These are phyloP conservation scores for Leccinum disarticulatum DNA, from an alignment of 768 basidiomycete species.

Conservation along the genomic window DNA sequence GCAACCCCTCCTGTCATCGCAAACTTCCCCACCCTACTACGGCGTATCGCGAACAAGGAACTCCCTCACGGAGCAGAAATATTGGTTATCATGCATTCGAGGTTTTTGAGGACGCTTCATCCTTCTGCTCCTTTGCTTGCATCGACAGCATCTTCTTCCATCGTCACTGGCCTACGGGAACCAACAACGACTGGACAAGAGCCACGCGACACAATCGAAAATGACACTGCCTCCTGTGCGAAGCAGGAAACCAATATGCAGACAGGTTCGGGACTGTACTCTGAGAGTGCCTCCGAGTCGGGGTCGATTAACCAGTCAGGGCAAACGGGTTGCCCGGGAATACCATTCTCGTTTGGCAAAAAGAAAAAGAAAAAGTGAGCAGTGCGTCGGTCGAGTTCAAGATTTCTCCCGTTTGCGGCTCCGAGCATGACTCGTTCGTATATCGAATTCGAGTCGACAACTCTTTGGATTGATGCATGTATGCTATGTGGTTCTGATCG, in stretches of 20 bases:
- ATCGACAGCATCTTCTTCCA: not conserved
- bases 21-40: not conserved
- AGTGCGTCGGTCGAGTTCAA: not conserved
- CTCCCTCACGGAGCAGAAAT: constrained; percentile 20
- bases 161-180: too few species aligned
- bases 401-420: not conserved
- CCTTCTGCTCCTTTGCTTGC: not conserved
- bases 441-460: not conserved
- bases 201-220: too few species aligned
- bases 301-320: too few species aligned
- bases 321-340: too few species aligned
- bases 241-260: not conserved
- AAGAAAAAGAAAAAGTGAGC: too few species aligned
- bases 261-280: too few species aligned
- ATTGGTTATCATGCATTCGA: constrained; percentile 18
- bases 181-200: too few species aligned
- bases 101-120: constrained; percentile 12
- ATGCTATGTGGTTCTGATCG: not conserved
- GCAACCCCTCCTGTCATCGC: not conserved
- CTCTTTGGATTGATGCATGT: not conserved
- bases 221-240: not conserved
- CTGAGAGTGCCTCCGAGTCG: too few species aligned
- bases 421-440: not conserved
- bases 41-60: not conserved
- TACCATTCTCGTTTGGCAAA: too few species aligned